phyloP scores from a whole-genome alignment of 2,329 filamentous ascomycete genomes.

The Metarhizium humberi region DNA sequence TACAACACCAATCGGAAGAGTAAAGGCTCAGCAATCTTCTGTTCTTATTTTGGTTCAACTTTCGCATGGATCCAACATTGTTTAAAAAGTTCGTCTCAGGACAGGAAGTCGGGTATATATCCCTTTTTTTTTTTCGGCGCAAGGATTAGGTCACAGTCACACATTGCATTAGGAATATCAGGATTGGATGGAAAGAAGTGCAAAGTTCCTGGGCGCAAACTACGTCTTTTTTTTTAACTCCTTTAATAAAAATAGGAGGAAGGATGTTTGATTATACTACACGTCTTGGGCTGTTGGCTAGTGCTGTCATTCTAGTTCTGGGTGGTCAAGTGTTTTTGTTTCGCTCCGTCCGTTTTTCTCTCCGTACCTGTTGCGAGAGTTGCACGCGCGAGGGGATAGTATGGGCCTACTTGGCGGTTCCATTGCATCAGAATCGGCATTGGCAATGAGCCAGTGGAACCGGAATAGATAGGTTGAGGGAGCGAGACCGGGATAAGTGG shows the following conservation, averaged over 20 bases:
- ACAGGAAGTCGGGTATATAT: no score
- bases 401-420: not conserved
- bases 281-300: not conserved
- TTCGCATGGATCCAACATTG: no score
- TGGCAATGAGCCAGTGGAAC: not conserved
- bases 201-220: not conserved
- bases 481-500: not conserved
- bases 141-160: slow-evolving; percentile 4
- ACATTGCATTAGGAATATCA: slow-evolving; percentile 5
- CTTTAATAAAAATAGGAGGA: not conserved
- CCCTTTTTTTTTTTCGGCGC: not conserved
- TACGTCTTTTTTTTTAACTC: not conserved
- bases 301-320: no score
- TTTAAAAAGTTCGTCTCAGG: no score
- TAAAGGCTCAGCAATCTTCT: no score
- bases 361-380: not conserved
- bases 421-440: not conserved
- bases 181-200: slow-evolving; percentile 13
- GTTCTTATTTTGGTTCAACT: no score
- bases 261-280: not conserved
- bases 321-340: not conserved
- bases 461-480: not conserved
- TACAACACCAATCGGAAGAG: no score
- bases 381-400: not conserved
- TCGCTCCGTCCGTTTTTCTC: not conserved